Evolutionary conservation across 2,329 filamentous ascomycete species (phyloP), one percentile per base, ranked within the genome.

Genomic region (Aspergillus sp.): DNA sequence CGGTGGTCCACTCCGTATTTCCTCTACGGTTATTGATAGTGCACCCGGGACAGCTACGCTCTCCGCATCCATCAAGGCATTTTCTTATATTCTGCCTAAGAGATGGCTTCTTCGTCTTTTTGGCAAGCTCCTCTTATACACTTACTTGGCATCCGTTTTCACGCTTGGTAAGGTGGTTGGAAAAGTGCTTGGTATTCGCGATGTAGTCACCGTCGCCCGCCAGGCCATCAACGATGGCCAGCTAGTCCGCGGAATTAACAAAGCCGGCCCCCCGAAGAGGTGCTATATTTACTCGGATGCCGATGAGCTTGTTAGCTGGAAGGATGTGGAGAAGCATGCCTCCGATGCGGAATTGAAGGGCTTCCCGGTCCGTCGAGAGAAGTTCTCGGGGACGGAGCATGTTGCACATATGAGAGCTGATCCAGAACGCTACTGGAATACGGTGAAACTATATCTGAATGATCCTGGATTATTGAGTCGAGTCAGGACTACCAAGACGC

Each of bases 21-120:
- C 71, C 2, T 74, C 73, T 1, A 72, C 78, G 59, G 61, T 82
- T 2, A 59, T 82, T 31, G 81, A 83, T 62, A 79, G 76, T 60
- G 72, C 75, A 0, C 80, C 80, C 1, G 81, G 80, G 23, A 63
- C 66, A 35, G 62, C 69, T 9, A 71, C 59, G 3, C 55, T 74
- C 5, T 31, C 56, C 0, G 61, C 61, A 6, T 62, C 62, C 6
- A 57, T 73, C 40, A 70, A 63, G 46, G 75, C 76, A 0, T 68
- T 77, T 37, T 73, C 74, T 3, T 75, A 68, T 51, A 67, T 63
- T 14, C 63, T 77, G 2, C 76, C 76, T 9, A 54, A 55, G 43
- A 65, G 66, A 44, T 69, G 67, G 58, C 60, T 75, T n/a, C 57
- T 72, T 52, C 68, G 68, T 5, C 50, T 71, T 41, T 43, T 75